Percentiles rank a stretch among this genome's conserved stretches.
phyloP scores from a whole-genome alignment of 495 filamentous ascomycete genomes.

The Sordaria brevicollis region DNA sequence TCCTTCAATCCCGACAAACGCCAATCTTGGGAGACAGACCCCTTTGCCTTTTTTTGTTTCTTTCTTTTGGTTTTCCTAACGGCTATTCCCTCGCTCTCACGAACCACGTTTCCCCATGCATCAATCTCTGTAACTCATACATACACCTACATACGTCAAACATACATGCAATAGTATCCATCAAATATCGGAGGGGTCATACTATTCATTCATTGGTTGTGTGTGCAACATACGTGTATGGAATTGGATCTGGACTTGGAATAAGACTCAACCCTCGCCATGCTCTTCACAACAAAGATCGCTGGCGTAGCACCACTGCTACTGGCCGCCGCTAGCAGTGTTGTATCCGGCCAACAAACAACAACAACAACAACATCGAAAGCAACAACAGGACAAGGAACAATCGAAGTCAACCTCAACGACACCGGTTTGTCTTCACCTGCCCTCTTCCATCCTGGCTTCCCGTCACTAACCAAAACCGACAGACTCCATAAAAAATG shows the following conservation, averaged over 20 bases:
- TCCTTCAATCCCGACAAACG: background rate
- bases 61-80: background rate
- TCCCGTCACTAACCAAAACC: background rate
- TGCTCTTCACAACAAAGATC: background rate
- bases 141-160: background rate
- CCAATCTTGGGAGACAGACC: background rate
- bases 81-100: background rate
- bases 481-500: slow-evolving; percentile 16
- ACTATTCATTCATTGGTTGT: background rate
- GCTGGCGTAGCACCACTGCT: background rate
- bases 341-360: background rate
- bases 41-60: background rate
- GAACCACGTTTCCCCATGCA: background rate
- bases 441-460: background rate
- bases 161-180: background rate
- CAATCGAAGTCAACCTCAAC: slow-evolving; percentile 10
- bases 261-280: background rate
- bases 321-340: background rate
- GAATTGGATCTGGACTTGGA: background rate
- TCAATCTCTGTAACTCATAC: background rate
- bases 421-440: slow-evolving; percentile 2
- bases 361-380: background rate
- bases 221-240: background rate
- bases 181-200: background rate
- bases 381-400: background rate